Base-by-base conservation (phyloP, 257 asterid species). In the Apocynum venetum region DNA sequence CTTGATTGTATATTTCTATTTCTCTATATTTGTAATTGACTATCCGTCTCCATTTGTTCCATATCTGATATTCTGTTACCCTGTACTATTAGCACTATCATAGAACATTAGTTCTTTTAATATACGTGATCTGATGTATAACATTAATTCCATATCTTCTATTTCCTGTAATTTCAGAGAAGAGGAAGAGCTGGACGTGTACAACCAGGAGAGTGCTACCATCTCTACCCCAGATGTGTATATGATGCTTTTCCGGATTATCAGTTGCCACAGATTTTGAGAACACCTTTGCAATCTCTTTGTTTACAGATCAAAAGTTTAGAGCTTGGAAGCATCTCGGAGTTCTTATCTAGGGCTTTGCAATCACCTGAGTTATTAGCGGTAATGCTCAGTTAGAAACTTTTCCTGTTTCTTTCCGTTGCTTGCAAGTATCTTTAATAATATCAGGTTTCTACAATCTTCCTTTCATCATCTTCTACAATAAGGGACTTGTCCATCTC, bases 161-260 rank as follows among this genome's bases (percentile, higher is more conserved):
- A 35, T 64, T 77, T 81, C 79, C 71, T 82, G 78, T 47, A 81
- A 86, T 78, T 76, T 74, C 82, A 94, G 98, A 90, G 98, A 89
- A 90, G 94, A 89, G 98, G 98, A 89, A 90, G 98, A 84, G 98
- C 98, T 40, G 98, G 98, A 56, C 98, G 98, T 85, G 97, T 94
- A 61, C 97, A 90, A 86, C 96, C 98, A 52, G 98, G 98, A 83
- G 95, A 89, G 83, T 94, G 98, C 86, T 94, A 86, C 81, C 98
- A 91, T 88, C 96, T 94, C 75, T 94, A 91, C 81, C 98, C 98
- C 57, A 88, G 81, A 90, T 89, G 97, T 44, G 96, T 94, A 10
- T 88, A 88, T 82, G 96, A 94, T 86, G 91, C 87, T 71, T 93
- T 94, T 88, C 89, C 96, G 38, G 98, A 91, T 75, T 90, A 85